phyloP scores from a whole-genome alignment of 257 asterid species.

The Solanum ossicruentum region DNA sequence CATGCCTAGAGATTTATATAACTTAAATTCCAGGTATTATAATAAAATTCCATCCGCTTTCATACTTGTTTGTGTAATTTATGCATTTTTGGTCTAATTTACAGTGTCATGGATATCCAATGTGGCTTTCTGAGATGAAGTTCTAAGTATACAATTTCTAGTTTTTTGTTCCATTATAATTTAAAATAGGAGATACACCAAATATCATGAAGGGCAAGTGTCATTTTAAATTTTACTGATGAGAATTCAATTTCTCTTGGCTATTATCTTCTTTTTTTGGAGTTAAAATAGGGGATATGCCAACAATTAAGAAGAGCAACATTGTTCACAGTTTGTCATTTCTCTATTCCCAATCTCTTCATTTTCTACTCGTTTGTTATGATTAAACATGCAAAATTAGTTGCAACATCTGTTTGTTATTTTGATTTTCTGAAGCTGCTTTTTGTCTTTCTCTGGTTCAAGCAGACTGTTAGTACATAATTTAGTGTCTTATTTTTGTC shows the following conservation, averaged over 20 bases:
- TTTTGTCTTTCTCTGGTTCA: neutral
- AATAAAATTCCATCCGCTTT: neutral
- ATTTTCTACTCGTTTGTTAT: neutral
- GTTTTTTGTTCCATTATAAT: neutral
- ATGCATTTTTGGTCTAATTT: neutral
- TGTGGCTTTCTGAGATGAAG: neutral
- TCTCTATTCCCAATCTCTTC: neutral
- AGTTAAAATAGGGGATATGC: neutral
- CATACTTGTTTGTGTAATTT: neutral
- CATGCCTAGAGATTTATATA: constrained; percentile 90
- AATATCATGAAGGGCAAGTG: neutral
- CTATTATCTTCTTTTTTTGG: neutral
- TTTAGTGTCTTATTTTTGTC: neutral
- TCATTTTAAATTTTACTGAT: neutral
- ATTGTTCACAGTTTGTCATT: neutral
- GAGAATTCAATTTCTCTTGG: neutral
- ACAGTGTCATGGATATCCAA: neutral
- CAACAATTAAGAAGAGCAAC: neutral
- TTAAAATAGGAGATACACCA: neutral
- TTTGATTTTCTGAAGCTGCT: neutral
- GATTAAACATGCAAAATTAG: neutral
- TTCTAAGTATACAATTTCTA: neutral
- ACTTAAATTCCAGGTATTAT: constrained; percentile 82
- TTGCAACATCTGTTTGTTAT: neutral
- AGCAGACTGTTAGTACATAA: neutral